Conservation (phyloP, 495 filamentous ascomycete genomes). For the Aspergillus sclerotioniger region DNA sequence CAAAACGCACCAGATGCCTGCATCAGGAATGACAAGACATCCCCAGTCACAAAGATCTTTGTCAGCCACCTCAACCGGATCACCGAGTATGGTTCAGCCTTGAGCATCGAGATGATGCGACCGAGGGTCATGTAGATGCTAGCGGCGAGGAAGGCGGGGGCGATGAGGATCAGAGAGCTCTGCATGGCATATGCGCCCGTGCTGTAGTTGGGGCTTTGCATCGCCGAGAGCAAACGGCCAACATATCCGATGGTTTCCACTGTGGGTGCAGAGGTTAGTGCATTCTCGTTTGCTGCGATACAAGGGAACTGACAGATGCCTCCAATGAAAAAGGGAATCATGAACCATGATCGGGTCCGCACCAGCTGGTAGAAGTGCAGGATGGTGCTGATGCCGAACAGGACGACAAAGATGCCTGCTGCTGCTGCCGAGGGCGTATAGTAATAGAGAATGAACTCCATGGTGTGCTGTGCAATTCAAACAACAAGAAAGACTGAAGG, state of each 20-base stretch:
- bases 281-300: background rate
- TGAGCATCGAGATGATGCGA: conserved; percentile 44
- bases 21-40: conserved; percentile 45
- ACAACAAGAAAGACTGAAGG: no score
- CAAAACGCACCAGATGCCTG: conserved; percentile 29
- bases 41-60: conserved; percentile 38
- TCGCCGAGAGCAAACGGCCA: conserved; percentile 32
- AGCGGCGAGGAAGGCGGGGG: conserved; percentile 52
- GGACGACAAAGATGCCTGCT: conserved; percentile 48
- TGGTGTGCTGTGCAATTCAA: no score
- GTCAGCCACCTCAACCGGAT: conserved; percentile 46
- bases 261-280: conserved; percentile 1
- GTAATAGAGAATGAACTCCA: conserved; percentile 27
- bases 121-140: conserved; percentile 59
- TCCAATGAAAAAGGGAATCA: conserved; percentile 55
- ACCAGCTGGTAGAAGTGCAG: conserved; percentile 47
- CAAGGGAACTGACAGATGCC: conserved; percentile 44
- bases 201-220: conserved; percentile 27
- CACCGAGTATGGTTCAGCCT: conserved; percentile 39
- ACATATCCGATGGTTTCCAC: conserved; percentile 46
- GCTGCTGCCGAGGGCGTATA: conserved; percentile 51
- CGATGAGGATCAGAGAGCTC: conserved; percentile 49
- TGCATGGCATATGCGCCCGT: conserved; percentile 49
- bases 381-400: conserved; percentile 45
- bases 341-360: conserved; percentile 49